Evolutionary conservation across 2,329 filamentous ascomycete genomes (phyloP), one percentile per base, ranked within the genome.

Genomic region (Aspergillus awamori): DNA sequence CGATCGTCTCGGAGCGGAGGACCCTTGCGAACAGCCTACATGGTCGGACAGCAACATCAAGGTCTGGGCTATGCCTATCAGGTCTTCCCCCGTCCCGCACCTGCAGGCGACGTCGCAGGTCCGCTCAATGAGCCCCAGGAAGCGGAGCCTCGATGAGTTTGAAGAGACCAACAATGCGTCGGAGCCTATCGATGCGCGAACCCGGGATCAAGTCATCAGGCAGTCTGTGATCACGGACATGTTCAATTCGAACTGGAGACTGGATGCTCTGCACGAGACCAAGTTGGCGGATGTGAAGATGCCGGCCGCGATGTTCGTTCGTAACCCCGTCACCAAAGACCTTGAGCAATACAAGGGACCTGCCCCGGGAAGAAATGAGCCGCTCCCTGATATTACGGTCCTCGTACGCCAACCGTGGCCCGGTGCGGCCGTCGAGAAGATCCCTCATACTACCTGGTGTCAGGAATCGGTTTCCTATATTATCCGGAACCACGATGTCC

Each of bases 391-490:
- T 70, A 85, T 91, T 56, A 87, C 82, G 4, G 92, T 96, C 0
- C 79, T 92, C 26, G 86, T 92, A 5, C 86, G 91, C 13, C 85
- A 86, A 65, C 91, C 92, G 1, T 96, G 92, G 92, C 92, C 92
- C 10, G 90, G 86, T 15, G 86, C 89, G 4, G 76, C 83, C 59
- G 79, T 93, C 10, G 73, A 83, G 15, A 77, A 75, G 13, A 82
- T 98, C 2, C 95, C 95, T 0, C 82, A 81, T 0, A 91, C 91
- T 0, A 78, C 81, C 20, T 89, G 88, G 5, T 86, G 86, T 0
- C 80, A 81, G 28, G 87, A 88, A 51, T 88, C 92, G 5, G 81
- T 97, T 67, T 96, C 90, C 60, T 99, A 99, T 76, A 89, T 99
- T 60, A 84, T 96, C 72, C 91, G 92, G 67, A 87, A 86, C 57